Conservation (phyloP, 208 protist genomes). For the Naegleria lovaniensis region DNA sequence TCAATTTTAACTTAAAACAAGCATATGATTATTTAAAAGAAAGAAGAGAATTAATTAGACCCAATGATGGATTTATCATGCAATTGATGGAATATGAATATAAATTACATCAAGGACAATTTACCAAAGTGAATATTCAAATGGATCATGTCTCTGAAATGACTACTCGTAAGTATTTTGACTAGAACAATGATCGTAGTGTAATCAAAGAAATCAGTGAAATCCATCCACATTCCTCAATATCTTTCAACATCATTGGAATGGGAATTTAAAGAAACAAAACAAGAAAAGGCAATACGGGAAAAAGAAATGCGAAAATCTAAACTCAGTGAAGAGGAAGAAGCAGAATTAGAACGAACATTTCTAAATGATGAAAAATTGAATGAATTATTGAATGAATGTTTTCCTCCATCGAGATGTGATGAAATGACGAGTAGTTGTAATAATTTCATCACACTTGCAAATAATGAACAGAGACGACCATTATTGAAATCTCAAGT, state of each 20-base stretch:
- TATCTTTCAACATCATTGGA: background rate
- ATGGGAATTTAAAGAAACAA: background rate
- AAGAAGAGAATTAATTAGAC: slow-evolving; percentile 23
- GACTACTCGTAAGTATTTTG: too few relatives aligned
- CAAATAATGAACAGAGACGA: too few relatives aligned
- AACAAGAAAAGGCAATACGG: background rate
- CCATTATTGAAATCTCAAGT: too few relatives aligned
- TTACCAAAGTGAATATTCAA: background rate
- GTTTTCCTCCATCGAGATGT: background rate
- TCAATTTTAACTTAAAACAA: background rate
- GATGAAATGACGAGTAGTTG: too few relatives aligned
- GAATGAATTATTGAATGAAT: background rate
- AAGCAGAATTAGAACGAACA: background rate
- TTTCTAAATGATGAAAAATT: background rate
- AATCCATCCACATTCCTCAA: too few relatives aligned
- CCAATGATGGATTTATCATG: slow-evolving; percentile 26
- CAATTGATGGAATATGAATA: slow-evolving; percentile 1
- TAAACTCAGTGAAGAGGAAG: background rate
- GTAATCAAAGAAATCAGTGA: too few relatives aligned
- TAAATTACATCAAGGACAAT: background rate
- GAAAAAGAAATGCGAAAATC: background rate
- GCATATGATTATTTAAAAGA: background rate
- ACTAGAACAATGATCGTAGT: too few relatives aligned
- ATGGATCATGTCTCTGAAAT: too few relatives aligned
- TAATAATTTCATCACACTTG: too few relatives aligned